A percentile compares a stretch with the other conserved stretches of the same genome.
Evolutionary conservation across 306 rosid genomes (phyloP).

Genomic region (Acacia acuminata): DNA sequence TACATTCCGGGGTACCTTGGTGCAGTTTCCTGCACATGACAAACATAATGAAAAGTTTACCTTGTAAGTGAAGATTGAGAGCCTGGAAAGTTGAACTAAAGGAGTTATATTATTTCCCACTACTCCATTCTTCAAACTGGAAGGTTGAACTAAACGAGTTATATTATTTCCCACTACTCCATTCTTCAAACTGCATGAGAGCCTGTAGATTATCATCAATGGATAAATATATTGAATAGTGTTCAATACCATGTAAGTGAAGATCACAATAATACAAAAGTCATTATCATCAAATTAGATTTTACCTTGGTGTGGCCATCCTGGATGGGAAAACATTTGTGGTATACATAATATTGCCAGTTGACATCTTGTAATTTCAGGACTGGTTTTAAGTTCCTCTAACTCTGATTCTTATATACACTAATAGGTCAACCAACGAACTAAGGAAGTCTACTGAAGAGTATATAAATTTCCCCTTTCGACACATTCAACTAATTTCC

Average conservation of each 20-base stretch:
- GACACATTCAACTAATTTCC: conserved; percentile 43
- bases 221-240: conserved; percentile 16
- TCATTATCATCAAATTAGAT: background rate
- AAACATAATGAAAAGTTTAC: too few relatives aligned
- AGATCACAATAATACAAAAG: background rate
- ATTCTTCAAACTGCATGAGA: conserved; percentile 47
- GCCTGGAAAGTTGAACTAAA: too few relatives aligned
- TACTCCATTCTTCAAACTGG: too few relatives aligned
- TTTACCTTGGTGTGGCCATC: conserved; percentile 48
- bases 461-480: conserved; percentile 34
- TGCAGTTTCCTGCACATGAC: too few relatives aligned
- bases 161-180: conserved; percentile 36
- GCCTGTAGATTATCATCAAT: conserved; percentile 28
- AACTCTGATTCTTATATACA: conserved; percentile 33
- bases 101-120: too few relatives aligned
- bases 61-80: too few relatives aligned
- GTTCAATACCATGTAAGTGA: background rate
- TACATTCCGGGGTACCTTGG: too few relatives aligned
- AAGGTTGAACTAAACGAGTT: conserved; percentile 8
- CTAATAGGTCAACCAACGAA: conserved; percentile 14
- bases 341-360: conserved; percentile 33
- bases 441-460: background rate
- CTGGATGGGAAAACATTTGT: conserved; percentile 41
- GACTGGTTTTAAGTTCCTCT: conserved; percentile 23
- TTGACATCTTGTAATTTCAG: conserved; percentile 35